Percentiles rank a stretch among this genome's conserved stretches.
phyloP scores from a whole-genome alignment of 2,329 filamentous ascomycete genomes.

The Fusarium sp. region DNA sequence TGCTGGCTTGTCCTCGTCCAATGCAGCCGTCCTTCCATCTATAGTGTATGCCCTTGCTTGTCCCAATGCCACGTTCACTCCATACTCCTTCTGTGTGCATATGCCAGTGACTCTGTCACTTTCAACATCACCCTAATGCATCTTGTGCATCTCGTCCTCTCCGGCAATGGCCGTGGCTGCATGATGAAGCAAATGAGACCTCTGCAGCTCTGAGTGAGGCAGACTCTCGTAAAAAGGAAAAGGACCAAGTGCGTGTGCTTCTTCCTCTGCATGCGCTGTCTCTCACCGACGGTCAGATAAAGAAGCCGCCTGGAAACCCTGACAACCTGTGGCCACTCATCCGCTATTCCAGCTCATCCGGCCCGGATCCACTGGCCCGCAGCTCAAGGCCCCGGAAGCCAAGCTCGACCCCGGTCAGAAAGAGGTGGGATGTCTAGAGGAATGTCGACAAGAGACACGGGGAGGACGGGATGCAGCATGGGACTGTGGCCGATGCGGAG shows the following conservation, averaged over 20 bases:
- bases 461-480: slow-evolving; percentile 6
- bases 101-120: slow-evolving; percentile 11
- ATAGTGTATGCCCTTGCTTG: background rate
- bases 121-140: slow-evolving; percentile 28
- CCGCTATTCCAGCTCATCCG: slow-evolving; percentile 25
- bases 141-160: slow-evolving; percentile 16
- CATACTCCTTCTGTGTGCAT: slow-evolving; percentile 6
- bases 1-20: background rate
- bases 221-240: background rate
- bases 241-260: slow-evolving; percentile 1
- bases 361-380: slow-evolving; percentile 23
- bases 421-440: slow-evolving; percentile 8
- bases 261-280: slow-evolving; percentile 1
- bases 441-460: background rate
- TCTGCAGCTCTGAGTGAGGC: background rate
- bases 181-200: background rate
- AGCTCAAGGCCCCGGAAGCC: slow-evolving; percentile 13
- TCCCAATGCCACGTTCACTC: background rate
- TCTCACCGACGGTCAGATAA: slow-evolving; percentile 19
- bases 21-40: slow-evolving; percentile 1
- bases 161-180: background rate
- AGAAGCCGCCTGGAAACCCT: slow-evolving; percentile 10
- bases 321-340: slow-evolving; percentile 9
- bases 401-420: slow-evolving; percentile 17
- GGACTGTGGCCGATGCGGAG: slow-evolving; percentile 7